A percentile compares a stretch with the other conserved stretches of the same genome.
Evolutionary conservation across 768 basidiomycete species (phyloP).

Genomic region (Tremella mesenterica): DNA sequence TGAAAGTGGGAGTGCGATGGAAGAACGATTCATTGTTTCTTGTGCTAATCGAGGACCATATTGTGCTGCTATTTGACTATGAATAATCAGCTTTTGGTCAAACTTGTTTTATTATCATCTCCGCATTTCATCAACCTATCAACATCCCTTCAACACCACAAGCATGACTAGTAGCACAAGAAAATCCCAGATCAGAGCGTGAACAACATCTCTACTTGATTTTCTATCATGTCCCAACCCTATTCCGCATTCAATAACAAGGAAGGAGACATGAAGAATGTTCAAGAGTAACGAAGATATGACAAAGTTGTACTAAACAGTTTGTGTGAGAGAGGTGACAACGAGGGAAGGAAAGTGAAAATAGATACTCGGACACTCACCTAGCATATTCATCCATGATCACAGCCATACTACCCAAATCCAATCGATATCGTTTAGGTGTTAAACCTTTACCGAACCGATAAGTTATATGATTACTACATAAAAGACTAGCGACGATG

Average conservation of each 20-base stretch:
- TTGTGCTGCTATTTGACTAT: slow-evolving; percentile 64
- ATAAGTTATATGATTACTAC: slow-evolving; percentile 76
- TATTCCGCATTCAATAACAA: no score
- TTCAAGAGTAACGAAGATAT: no score
- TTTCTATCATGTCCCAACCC: no score
- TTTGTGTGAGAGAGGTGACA: neutral
- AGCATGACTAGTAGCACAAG: neutral
- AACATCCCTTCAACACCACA: no score
- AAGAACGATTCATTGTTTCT: slow-evolving; percentile 55
- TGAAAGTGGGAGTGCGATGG: slow-evolving; percentile 36
- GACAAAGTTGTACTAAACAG: no score
- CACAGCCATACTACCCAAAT: slow-evolving; percentile 63
- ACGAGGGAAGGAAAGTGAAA: neutral
- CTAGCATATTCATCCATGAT: slow-evolving; percentile 78
- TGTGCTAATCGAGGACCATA: slow-evolving; percentile 60
- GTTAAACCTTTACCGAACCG: slow-evolving; percentile 82
- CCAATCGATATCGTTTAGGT: slow-evolving; percentile 71
- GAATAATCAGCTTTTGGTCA: no score
- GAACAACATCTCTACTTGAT: no score
- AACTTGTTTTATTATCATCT: no score
- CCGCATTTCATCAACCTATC: no score
- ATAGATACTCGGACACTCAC: slow-evolving; percentile 47
- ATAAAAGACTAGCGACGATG: slow-evolving; percentile 59
- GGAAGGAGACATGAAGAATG: neutral
- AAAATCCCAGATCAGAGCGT: no score